A percentile compares a stretch with the other conserved stretches of the same genome.
These are phyloP conservation scores for Chrysanthemum makinoi DNA, from an alignment of 129 eudicot genomes.

Conservation along the genomic window DNA sequence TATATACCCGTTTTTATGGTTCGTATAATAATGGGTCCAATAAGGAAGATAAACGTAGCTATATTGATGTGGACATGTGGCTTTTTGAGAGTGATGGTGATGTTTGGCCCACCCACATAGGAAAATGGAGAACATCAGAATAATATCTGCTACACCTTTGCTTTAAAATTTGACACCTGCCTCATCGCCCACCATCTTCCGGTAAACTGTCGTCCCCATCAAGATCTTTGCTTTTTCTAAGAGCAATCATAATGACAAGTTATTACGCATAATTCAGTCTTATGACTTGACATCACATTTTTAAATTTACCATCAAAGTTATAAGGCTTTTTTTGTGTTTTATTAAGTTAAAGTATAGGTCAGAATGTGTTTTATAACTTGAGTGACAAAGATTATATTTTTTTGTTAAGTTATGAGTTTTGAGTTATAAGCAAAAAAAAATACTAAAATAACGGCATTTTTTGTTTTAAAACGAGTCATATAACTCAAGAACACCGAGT, in stretches of 20 bases:
- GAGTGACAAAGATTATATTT: too few relatives aligned
- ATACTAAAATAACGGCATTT: too few relatives aligned
- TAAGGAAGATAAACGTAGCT: constrained; percentile 23
- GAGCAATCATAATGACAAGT: not conserved
- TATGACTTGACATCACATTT: too few relatives aligned
- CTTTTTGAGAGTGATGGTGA: not conserved
- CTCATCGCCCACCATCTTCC: constrained; percentile 4
- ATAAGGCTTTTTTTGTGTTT: too few relatives aligned
- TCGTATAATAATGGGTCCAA: constrained; percentile 21
- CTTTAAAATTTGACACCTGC: constrained; percentile 21
- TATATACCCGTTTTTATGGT: constrained; percentile 10
- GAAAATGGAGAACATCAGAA: constrained; percentile 11
- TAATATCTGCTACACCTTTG: constrained; percentile 7
- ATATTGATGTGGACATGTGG: constrained; percentile 20
- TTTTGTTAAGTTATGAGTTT: too few relatives aligned
- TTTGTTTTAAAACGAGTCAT: too few relatives aligned
- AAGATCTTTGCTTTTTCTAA: not conserved
- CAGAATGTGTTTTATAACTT: too few relatives aligned
- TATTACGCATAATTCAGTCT: too few relatives aligned
- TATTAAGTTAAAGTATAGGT: too few relatives aligned
- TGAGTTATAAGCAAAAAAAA: too few relatives aligned
- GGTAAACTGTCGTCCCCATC: not conserved
- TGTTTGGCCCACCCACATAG: constrained; percentile 25
- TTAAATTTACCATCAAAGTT: too few relatives aligned
- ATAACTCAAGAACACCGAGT: too few relatives aligned